Evolutionary conservation across 768 basidiomycete species (phyloP).

Genomic region (Termitomyces sp.): DNA sequence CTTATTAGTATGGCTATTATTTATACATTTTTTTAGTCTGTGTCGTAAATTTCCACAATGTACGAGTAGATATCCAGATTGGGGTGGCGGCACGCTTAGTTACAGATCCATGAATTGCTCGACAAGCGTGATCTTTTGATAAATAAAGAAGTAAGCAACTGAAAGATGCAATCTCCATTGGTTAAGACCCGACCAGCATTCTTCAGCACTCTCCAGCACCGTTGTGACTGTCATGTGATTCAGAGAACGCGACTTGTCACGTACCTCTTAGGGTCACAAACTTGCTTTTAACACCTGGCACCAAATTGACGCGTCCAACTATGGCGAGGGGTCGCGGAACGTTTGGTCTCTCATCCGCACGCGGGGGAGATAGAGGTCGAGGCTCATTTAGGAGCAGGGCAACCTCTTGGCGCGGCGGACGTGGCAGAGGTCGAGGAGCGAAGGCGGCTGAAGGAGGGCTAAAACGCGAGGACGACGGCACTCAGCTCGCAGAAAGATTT

Average conservation of each 20-base stretch:
- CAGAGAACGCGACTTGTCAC: conserved; percentile 14
- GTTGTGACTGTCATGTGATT: neutral
- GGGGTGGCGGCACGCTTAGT: neutral
- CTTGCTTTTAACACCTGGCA: neutral
- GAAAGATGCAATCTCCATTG: too few species aligned
- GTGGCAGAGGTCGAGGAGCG: conserved; percentile 45
- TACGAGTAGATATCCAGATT: conserved; percentile 1
- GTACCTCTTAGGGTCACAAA: neutral
- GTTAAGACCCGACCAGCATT: too few species aligned
- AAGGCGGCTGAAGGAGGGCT: conserved; percentile 45
- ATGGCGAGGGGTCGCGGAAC: conserved; percentile 51
- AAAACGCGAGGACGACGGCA: conserved; percentile 85
- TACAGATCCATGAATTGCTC: too few species aligned
- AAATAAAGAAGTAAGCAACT: neutral
- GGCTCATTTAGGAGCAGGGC: conserved; percentile 45
- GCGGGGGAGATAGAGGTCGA: conserved; percentile 39
- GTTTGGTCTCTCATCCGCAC: conserved; percentile 52
- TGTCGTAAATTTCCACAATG: conserved; percentile 4
- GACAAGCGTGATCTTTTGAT: neutral
- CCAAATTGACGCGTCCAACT: conserved; percentile 8
- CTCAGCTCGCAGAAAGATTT: conserved; percentile 79
- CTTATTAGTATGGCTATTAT: neutral
- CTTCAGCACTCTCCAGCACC: too few species aligned
- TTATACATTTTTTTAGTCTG: neutral
- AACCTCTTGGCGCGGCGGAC: conserved; percentile 46